Evolutionary conservation across 257 asterid genomes (phyloP).

Genomic region (Solanum chaucha): DNA sequence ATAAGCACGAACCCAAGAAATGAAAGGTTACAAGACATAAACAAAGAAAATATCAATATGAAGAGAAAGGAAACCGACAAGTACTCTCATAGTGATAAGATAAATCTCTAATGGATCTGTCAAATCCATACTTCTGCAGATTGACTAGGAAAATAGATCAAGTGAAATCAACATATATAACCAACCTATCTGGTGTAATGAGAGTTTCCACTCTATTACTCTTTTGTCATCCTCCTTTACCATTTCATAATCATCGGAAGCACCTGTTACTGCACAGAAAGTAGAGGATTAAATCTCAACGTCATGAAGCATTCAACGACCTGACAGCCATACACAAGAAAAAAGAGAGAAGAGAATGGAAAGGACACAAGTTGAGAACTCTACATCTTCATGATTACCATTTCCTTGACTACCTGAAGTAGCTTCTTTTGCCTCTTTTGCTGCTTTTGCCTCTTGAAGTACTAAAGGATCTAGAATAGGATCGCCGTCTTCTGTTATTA

Average conservation of each 20-base stretch:
- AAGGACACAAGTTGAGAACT: background rate
- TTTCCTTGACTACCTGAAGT: conserved; percentile 3
- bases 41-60: background rate
- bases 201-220: conserved; percentile 45
- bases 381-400: conserved; percentile 14
- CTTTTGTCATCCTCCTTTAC: conserved; percentile 42
- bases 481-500: conserved; percentile 78
- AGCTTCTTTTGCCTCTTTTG: conserved; percentile 8
- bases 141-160: background rate
- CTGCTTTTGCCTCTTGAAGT: conserved; percentile 59
- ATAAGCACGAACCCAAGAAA: conserved; percentile 3
- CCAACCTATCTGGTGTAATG: conserved; percentile 14
- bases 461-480: conserved; percentile 85
- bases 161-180: background rate
- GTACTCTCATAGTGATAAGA: background rate
- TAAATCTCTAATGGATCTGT: background rate
- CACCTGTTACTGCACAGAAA: conserved; percentile 8
- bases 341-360: background rate
- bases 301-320: background rate
- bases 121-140: background rate
- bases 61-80: background rate
- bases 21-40: background rate
- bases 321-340: background rate
- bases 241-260: conserved; percentile 11
- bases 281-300: background rate